Evolutionary conservation across 2,329 filamentous ascomycete genomes (phyloP).

Genomic region (Hymenotorrendiella dingleyae): DNA sequence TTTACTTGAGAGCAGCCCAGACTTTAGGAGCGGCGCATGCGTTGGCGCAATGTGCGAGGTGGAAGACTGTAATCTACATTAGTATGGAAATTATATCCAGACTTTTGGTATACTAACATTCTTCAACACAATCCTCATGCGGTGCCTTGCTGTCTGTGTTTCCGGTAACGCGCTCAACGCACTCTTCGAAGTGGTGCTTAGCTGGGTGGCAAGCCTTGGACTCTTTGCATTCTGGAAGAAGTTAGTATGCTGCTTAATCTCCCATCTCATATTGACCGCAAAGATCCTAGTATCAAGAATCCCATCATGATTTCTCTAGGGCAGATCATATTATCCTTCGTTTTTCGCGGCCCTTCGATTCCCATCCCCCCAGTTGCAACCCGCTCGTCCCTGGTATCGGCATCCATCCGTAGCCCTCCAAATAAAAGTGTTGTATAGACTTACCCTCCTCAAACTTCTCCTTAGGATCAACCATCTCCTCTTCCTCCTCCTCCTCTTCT

Average conservation of each 20-base stretch:
- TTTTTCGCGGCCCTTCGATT: too few species aligned
- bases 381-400: too few species aligned
- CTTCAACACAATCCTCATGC: conserved; percentile 96
- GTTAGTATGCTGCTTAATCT: conserved; percentile 6
- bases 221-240: conserved; percentile 72
- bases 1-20: conserved; percentile 87
- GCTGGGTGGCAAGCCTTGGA: conserved; percentile 76
- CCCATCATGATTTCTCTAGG: too few species aligned
- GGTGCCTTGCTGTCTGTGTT: conserved; percentile 66
- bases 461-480: conserved; percentile 80
- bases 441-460: conserved; percentile 86
- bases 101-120: conserved; percentile 66
- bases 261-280: not conserved
- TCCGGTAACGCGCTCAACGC: conserved; percentile 83
- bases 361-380: too few species aligned
- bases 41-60: conserved; percentile 92
- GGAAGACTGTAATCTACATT: conserved; percentile 69
- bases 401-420: too few species aligned
- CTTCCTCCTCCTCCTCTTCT: conserved; percentile 59
- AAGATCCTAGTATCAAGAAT: not conserved
- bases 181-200: conserved; percentile 99
- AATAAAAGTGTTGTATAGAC: too few species aligned
- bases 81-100: not conserved
- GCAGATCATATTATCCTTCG: too few species aligned
- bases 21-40: conserved; percentile 94